Conservation (phyloP, 1,139 yeast species). For the Nakaseomyces uthaithaninus region DNA sequence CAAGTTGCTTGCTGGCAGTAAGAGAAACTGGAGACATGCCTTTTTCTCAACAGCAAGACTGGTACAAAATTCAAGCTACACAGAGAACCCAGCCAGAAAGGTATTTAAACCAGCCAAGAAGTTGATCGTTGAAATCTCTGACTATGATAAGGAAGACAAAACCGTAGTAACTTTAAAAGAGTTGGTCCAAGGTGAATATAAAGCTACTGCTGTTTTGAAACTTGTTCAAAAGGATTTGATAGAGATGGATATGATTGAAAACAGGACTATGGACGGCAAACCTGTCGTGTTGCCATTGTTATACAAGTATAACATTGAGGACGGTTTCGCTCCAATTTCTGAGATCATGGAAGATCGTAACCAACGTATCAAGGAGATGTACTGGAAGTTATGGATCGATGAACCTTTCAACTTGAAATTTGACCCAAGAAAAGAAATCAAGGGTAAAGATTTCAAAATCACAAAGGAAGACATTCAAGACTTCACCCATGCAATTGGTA, state of each 20-base stretch:
- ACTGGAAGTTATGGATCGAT: constrained; percentile 98
- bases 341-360: constrained; percentile 90
- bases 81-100: constrained; percentile 67
- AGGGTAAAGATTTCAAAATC: constrained; percentile 57
- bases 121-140: constrained; percentile 54
- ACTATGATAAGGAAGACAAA: constrained; percentile 44
- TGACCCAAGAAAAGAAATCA: constrained; percentile 59
- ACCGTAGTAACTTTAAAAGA: constrained; percentile 61
- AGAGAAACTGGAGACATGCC: constrained; percentile 86
- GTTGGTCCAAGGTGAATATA: constrained; percentile 60
- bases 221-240: constrained; percentile 42
- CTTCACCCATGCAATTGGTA: constrained; percentile 94
- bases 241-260: constrained; percentile 71
- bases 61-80: constrained; percentile 78
- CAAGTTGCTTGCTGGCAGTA: constrained; percentile 67
- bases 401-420: constrained; percentile 53
- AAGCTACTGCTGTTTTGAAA: constrained; percentile 60
- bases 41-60: constrained; percentile 69
- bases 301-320: constrained; percentile 70
- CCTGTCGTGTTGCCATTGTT: constrained; percentile 71
- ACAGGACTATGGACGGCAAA: constrained; percentile 70
- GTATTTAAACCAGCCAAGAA: constrained; percentile 62
- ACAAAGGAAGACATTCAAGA: constrained; percentile 77
- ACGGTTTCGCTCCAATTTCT: constrained; percentile 90
- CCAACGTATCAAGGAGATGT: constrained; percentile 85